Percentiles rank a stretch among this genome's conserved stretches.
phyloP scores from a whole-genome alignment of 352 stramenopile genomes.

The Phytophthora cajani region DNA sequence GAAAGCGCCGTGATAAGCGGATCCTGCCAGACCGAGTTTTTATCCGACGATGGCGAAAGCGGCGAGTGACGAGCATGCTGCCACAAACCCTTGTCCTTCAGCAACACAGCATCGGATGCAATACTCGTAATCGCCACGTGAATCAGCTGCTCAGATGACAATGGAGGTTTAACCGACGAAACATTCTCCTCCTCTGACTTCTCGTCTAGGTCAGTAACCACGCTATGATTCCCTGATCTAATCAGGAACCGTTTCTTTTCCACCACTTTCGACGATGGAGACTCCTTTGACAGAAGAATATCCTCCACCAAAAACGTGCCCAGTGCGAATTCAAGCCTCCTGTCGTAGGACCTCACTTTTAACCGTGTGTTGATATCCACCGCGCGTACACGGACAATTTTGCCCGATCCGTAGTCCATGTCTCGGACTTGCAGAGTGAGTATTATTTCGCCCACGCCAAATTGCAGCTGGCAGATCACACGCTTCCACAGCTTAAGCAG shows the following conservation, averaged over 20 bases:
- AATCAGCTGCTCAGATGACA: conserved; percentile 63
- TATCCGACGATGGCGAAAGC: conserved; percentile 35
- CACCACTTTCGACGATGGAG: conserved; percentile 29
- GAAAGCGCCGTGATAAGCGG: conserved; percentile 72
- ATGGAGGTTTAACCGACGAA: conserved; percentile 19
- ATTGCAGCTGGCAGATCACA: conserved; percentile 64
- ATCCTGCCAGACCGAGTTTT: conserved; percentile 78
- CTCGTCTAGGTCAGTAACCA: conserved; percentile 29
- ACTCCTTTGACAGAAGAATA: conserved; percentile 46
- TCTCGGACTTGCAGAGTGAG: conserved; percentile 66
- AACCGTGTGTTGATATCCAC: conserved; percentile 70
- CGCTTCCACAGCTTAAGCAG: conserved; percentile 84
- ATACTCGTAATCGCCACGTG: conserved; percentile 79
- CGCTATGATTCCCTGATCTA: conserved; percentile 61
- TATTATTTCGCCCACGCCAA: conserved; percentile 59
- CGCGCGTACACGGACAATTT: conserved; percentile 63
- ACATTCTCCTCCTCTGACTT: conserved; percentile 13
- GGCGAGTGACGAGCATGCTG: conserved; percentile 47
- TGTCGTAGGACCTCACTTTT: conserved; percentile 72
- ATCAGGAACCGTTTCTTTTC: conserved; percentile 66
- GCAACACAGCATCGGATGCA: conserved; percentile 61
- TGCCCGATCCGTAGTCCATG: conserved; percentile 41
- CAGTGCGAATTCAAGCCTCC: conserved; percentile 70
- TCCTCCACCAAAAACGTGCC: conserved; percentile 82
- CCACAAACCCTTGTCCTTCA: conserved; percentile 63